These are phyloP conservation scores for Exophiala sp. DNA, from an alignment of 2,329 filamentous ascomycete species.

Conservation along the genomic window DNA sequence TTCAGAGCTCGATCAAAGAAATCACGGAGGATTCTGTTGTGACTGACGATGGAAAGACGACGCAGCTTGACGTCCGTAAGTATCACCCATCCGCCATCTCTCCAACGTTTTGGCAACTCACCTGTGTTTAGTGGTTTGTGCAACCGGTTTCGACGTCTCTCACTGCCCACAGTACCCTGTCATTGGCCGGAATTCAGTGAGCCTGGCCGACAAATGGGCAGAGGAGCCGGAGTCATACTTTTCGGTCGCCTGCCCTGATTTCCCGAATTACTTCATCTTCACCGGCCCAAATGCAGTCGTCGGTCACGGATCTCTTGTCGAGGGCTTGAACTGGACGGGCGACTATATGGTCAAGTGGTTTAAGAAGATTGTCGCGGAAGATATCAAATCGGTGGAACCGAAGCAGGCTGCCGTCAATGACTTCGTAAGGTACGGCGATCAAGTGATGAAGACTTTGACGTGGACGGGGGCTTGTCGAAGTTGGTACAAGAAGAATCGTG, in stretches of 20 bases:
- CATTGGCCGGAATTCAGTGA: constrained; percentile 30
- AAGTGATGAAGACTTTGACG: constrained; percentile 49
- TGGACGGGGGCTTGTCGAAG: constrained; percentile 34
- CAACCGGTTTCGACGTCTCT: constrained; percentile 41
- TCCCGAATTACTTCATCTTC: constrained; percentile 36
- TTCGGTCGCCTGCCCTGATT: constrained; percentile 22
- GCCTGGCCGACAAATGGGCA: constrained; percentile 31
- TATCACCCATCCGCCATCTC: no score
- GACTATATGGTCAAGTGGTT: constrained; percentile 32
- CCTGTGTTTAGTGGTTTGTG: constrained; percentile 32
- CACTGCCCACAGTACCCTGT: constrained; percentile 35
- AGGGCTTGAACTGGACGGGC: constrained; percentile 25
- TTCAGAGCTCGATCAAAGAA: constrained; percentile 32
- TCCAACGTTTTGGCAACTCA: no score
- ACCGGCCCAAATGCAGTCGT: constrained; percentile 30
- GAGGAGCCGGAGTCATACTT: constrained; percentile 30
- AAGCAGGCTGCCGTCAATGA: constrained; percentile 45
- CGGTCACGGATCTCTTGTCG: constrained; percentile 30
- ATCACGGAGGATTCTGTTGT: constrained; percentile 27
- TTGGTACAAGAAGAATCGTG: constrained; percentile 50
- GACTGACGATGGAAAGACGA: constrained; percentile 25
- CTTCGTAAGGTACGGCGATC: constrained; percentile 47
- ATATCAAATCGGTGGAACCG: constrained; percentile 36
- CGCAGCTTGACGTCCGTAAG: constrained; percentile 29
- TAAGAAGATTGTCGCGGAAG: constrained; percentile 33